Base-by-base conservation (phyloP, 2,329 filamentous ascomycete species). In the Claviceps citrina region DNA sequence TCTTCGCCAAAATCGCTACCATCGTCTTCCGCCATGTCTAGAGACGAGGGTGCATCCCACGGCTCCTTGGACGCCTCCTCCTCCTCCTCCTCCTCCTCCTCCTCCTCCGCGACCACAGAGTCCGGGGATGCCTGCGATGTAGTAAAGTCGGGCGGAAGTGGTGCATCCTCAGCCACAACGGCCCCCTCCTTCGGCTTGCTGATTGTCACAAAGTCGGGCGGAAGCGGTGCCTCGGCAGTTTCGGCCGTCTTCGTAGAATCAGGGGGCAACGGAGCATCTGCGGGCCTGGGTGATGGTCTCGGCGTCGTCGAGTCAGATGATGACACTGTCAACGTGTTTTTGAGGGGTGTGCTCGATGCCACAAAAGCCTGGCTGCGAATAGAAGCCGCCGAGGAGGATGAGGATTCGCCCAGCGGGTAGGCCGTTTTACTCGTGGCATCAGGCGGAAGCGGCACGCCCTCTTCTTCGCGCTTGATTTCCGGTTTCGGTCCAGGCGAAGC, bases 381-480 rank as follows among this genome's bases (percentile, higher is more conserved):
- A 41, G 67, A 66, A 39, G 59, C 55, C 45, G 62, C 59, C 35
- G 70, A 73, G 44, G 70, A 71, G 32, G 68, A 70, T 27, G 66
- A 67, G 15, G 68, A 70, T 43, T 70, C 66, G 36, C 65, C 68
- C 30, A 71, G 47, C 37, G 62, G 57, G 49, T 65, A 73, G 38
- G 59, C 54, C 43, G 58, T 55, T 60, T 68, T 73, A 62, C 70
- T 76, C 40, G 63, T 73, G 42, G 68, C 57, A 45, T 75, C 70
- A 18, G 71, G 70, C 26, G 72, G 71, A 4, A 75, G 56, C 42
- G 71, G 70, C 18, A 51, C 55, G 43, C 7, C n/a, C 20, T 60
- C 60, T 41, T 60, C 56, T 27, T 56, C 55, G 30, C 51, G 44
- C 46, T 65, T 67, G 36, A 57, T 52, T 43, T 62, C 59, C 3